phyloP scores from a whole-genome alignment of 176 grass and related monocot species.

The Panicum miliaceum region DNA sequence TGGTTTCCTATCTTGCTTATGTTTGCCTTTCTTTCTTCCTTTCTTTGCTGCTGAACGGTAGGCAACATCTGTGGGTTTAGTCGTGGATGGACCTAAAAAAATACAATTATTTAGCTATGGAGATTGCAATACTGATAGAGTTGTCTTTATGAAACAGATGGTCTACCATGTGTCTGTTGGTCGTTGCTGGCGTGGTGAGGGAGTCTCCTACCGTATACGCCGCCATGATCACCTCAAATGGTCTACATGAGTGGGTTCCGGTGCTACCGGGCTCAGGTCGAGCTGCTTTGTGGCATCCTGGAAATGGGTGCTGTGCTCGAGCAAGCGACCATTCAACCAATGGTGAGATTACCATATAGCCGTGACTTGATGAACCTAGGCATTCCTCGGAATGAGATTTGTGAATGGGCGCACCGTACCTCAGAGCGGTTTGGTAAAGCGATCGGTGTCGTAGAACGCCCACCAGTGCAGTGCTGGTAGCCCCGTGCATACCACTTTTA shows the following conservation, averaged over 20 bases:
- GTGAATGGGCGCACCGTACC: not conserved
- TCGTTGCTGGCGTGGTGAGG: not conserved
- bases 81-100: too few species aligned
- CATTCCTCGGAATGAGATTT: not conserved
- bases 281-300: not conserved
- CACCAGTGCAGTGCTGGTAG: not conserved
- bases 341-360: not conserved
- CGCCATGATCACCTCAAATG: not conserved
- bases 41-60: not conserved
- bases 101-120: not conserved
- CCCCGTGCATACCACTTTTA: not conserved
- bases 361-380: not conserved
- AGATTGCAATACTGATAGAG: not conserved
- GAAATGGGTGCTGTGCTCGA: not conserved
- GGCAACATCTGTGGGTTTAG: not conserved
- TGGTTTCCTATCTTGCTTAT: not conserved
- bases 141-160: not conserved
- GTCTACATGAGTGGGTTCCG: slow-evolving; percentile 30
- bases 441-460: not conserved
- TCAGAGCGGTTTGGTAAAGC: not conserved
- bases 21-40: not conserved
- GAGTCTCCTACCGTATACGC: not conserved
- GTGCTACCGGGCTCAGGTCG: not conserved
- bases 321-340: slow-evolving; percentile 1
- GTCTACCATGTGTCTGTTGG: not conserved